Evolutionary conservation across 352 stramenopile genomes (phyloP).

Genomic region (Phytophthora cactorum): DNA sequence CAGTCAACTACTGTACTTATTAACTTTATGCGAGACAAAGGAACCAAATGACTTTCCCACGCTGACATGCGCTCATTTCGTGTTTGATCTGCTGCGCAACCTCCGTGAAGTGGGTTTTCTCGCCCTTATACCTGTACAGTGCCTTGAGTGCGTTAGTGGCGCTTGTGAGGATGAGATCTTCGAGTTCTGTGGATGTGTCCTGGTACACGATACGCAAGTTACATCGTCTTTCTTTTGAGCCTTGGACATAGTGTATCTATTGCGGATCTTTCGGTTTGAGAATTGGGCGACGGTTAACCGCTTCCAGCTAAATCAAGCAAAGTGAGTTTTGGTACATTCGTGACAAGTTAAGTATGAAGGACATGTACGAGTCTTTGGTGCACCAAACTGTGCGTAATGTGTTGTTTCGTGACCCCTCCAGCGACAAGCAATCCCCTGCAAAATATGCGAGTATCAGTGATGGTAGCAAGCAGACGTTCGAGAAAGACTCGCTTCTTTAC

Average conservation of each 20-base stretch:
- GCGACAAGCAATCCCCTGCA: neutral
- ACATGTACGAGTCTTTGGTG: constrained; percentile 51
- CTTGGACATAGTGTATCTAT: constrained; percentile 60
- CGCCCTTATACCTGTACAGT: constrained; percentile 71
- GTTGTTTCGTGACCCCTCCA: constrained; percentile 34
- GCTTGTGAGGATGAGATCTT: constrained; percentile 73
- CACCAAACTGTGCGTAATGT: constrained; percentile 49
- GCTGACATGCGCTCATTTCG: constrained; percentile 81
- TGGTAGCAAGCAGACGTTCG: neutral
- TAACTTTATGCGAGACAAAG: constrained; percentile 87
- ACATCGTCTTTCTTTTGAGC: constrained; percentile 85
- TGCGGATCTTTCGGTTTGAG: constrained; percentile 14
- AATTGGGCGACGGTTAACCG: constrained; percentile 8
- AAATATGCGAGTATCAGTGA: neutral
- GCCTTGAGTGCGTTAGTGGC: constrained; percentile 83
- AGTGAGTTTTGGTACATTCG: neutral
- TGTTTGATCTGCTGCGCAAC: constrained; percentile 84
- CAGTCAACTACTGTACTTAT: constrained; percentile 42
- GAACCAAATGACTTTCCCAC: constrained; percentile 88
- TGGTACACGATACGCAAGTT: constrained; percentile 72
- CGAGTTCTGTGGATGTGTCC: constrained; percentile 70
- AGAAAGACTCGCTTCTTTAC: constrained; percentile 11
- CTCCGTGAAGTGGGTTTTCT: constrained; percentile 86
- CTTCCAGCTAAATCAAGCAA: constrained; percentile 22
- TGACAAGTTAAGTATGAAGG: constrained; percentile 15